phyloP scores from a whole-genome alignment of 2,329 filamentous ascomycete genomes.

The Pestalotiopsis sp. region DNA sequence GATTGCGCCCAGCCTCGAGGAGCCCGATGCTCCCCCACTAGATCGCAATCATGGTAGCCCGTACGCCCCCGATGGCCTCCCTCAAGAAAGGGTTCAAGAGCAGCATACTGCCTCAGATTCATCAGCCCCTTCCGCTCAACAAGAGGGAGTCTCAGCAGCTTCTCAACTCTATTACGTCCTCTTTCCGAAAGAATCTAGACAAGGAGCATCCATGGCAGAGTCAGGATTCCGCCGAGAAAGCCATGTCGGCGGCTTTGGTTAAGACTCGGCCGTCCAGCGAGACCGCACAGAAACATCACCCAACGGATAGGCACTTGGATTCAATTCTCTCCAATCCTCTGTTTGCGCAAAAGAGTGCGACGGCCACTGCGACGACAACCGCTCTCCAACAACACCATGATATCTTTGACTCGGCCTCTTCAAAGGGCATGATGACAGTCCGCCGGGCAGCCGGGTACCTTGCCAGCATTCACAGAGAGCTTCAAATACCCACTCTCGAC shows the following conservation, averaged over 20 bases:
- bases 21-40: not conserved
- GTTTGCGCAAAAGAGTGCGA: constrained; percentile 40
- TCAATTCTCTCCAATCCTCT: constrained; percentile 61
- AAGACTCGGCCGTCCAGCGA: not conserved
- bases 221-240: constrained; percentile 25
- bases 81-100: constrained; percentile 40
- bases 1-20: not conserved
- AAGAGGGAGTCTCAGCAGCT: constrained; percentile 55
- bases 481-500: constrained; percentile 35
- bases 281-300: constrained; percentile 29
- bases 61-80: constrained; percentile 38
- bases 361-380: not conserved
- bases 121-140: constrained; percentile 55
- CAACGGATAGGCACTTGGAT: constrained; percentile 54
- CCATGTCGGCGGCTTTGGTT: constrained; percentile 11
- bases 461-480: constrained; percentile 46
- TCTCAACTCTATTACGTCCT: constrained; percentile 57
- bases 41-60: constrained; percentile 28
- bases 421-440: constrained; percentile 58
- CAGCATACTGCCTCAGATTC: constrained; percentile 45
- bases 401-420: constrained; percentile 58
- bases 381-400: constrained; percentile 47
- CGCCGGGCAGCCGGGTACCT: constrained; percentile 57
- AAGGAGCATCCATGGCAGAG: constrained; percentile 53
- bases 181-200: constrained; percentile 62